phyloP scores from a whole-genome alignment of 805 yeast genomes.

The Kuraishia ogatae region DNA sequence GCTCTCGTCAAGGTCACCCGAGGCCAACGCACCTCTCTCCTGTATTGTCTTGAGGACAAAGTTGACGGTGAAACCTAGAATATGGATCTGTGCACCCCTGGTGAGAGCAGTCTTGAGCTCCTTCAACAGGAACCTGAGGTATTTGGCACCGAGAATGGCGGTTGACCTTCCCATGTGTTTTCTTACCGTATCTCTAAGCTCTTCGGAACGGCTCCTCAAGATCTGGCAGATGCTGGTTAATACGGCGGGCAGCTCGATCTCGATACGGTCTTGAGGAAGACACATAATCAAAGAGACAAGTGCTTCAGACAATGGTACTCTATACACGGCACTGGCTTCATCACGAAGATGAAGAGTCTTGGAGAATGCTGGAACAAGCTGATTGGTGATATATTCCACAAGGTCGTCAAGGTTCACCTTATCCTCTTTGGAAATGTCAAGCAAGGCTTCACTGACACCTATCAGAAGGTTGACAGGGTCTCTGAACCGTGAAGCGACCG shows the following conservation, averaged over 20 bases:
- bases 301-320: slow-evolving; percentile 80
- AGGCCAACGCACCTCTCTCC: slow-evolving; percentile 26
- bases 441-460: slow-evolving; percentile 39
- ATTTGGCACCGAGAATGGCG: slow-evolving; percentile 57
- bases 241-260: slow-evolving; percentile 65
- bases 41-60: slow-evolving; percentile 50
- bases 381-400: slow-evolving; percentile 41
- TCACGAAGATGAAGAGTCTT: slow-evolving; percentile 55
- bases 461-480: slow-evolving; percentile 52
- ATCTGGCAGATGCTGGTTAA: slow-evolving; percentile 85
- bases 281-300: slow-evolving; percentile 59
- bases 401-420: slow-evolving; percentile 22
- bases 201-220: slow-evolving; percentile 77
- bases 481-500: slow-evolving; percentile 25
- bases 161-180: slow-evolving; percentile 63
- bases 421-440: neutral
- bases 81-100: slow-evolving; percentile 90
- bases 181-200: slow-evolving; percentile 79
- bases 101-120: slow-evolving; percentile 74
- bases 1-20: slow-evolving; percentile 69
- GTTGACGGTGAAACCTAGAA: slow-evolving; percentile 83
- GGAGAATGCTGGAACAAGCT: slow-evolving; percentile 53
- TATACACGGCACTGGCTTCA: slow-evolving; percentile 66
- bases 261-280: slow-evolving; percentile 46
- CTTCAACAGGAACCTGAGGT: slow-evolving; percentile 63